Evolutionary conservation across 208 protist species (phyloP), one percentile per base, ranked within the genome.

Genomic region (Trypanosoma cruzi): DNA sequence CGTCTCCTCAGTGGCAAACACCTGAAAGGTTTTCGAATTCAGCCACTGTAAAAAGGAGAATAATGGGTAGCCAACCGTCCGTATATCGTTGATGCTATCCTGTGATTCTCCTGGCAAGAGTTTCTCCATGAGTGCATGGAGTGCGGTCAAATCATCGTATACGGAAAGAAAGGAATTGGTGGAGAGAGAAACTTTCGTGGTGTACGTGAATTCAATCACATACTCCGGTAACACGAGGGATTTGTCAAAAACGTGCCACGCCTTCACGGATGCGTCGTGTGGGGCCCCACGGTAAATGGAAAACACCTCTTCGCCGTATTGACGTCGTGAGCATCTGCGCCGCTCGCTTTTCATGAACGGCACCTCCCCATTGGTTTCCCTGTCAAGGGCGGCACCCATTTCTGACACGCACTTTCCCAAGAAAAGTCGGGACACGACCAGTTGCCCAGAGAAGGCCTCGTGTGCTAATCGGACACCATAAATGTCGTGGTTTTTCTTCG

Each of bases 231-330:
- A 71, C 10, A 95, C 55, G 28, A 96, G 73, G 42, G 65, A 68
- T 57, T 88, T 80, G 53, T 96, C 91, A 61, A 97, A 92, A 71
- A 86, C 84, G 75, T 95, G 89, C 92, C 94, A 98, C 65, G 92
- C 83, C 48, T 73, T 72, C 48, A 69, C 61, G 18, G 66, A 50
- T 13, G 71, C 11, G 49, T 82, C 77, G 24, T 79, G 57, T 8
- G 85, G 72, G 10, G 77, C 56, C 28, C 68, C 37, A 10, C 90
- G 81, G 71, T 93, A 96, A 26, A 91, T 85, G 32, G 89, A 90
- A 59, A 82, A 85, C 36, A 90, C 84, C 53, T 82, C 82, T 0
- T 71, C 55, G 14, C 72, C 54, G 68, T 93, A 95, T 52, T 93
- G 84, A 4, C 62, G 64, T 54, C 61, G 56, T 46, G 92, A 76